phyloP scores from a whole-genome alignment of 345 rosid genomes.

The Kandelia obovata region DNA sequence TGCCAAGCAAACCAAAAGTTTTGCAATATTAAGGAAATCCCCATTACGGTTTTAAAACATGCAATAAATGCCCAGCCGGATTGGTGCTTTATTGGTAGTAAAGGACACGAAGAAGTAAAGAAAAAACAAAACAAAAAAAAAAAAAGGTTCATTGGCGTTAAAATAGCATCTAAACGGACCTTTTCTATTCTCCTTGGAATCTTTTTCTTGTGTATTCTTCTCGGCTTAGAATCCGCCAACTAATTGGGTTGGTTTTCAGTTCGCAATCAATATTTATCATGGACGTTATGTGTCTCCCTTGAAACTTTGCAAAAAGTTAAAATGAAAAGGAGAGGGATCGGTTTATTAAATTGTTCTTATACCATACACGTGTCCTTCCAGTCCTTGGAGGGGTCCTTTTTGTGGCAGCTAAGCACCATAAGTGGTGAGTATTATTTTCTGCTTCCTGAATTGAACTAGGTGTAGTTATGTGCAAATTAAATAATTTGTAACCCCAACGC shows the following conservation, averaged over 20 bases:
- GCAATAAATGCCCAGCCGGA: no score
- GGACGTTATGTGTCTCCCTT: neutral
- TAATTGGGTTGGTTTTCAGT: neutral
- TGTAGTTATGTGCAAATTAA: constrained; percentile 4
- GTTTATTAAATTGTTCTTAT: no score
- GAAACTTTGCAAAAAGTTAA: neutral
- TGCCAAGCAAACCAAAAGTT: no score
- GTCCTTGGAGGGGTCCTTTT: neutral
- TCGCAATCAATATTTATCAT: neutral
- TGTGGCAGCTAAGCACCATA: neutral
- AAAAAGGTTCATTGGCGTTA: no score
- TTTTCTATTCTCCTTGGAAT: no score
- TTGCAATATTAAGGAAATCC: no score
- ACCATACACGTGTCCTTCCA: neutral
- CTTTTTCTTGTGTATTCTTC: neutral
- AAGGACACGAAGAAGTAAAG: no score
- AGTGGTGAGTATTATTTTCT: neutral
- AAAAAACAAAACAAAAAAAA: no score
- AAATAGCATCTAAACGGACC: no score
- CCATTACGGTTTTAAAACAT: no score
- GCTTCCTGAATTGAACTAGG: neutral
- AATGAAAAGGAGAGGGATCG: neutral
- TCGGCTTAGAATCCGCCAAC: constrained; percentile 8
- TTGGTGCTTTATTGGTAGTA: no score
- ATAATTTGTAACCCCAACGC: no score